Base-by-base conservation (phyloP, 2,329 filamentous ascomycete species). In the Chaetomiaceae sp. region DNA sequence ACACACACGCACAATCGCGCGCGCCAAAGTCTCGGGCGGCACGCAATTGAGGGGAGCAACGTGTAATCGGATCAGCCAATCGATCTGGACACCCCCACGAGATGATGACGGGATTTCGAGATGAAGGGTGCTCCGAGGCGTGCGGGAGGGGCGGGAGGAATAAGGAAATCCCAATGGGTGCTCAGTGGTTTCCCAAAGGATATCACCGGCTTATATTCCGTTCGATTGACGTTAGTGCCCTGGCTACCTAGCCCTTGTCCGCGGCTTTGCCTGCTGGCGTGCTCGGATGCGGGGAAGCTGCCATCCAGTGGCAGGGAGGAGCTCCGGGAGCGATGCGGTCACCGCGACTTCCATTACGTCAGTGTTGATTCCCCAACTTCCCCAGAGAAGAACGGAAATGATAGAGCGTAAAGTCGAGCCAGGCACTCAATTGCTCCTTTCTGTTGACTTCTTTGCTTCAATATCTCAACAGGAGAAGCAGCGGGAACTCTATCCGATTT, bases 141-240 rank as follows among this genome's bases (percentile, higher is more conserved):
- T n/a, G n/a, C 13, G 16, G 47, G 46, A 44, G 51, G 48, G 11
- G 36, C 20, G 32, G 10, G 16, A 14, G 40, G 48, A 44, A 46
- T 25, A 37, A 40, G 44, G 48, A 41, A 33, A 55, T n/a, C 30
- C 48, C 47, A 54, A 58, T 44, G n/a, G 21, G 18, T 21, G 16
- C 18, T 30, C 25, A n/a, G n/a, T n/a, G n/a, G n/a, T 25, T 33
- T 16, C 5, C 32, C n/a, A 37, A 55, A 54, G 61, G 61, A 51
- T 61, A 61, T 57, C 56, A 20, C 54, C 61, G 61, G 61, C 61
- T 62, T 62, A 62, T 58, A 58, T 55, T 51, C 47, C 23, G 23
- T 48, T 23, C 21, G 43, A 52, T 25, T 27, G 5, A 27, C 5
- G 25, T 9, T n/a, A n/a, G n/a, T 48, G 23, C 45, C 52, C 46